Base-by-base conservation (phyloP, 2,329 filamentous ascomycete species). In the Blumeriella jaapii region DNA sequence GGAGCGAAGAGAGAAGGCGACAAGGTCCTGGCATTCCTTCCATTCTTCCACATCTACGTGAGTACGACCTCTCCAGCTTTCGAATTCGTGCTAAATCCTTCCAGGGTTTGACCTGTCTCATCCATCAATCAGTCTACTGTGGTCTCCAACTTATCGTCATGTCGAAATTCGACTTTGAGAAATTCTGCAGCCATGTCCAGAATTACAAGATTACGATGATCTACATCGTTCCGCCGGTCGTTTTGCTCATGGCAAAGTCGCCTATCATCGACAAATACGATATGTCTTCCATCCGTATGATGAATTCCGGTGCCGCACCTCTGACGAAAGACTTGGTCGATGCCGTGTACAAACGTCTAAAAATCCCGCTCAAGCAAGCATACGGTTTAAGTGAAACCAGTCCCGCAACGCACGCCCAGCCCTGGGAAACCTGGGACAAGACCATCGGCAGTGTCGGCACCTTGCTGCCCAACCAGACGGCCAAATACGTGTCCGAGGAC, bases 31-130 rank as follows among this genome's bases (percentile, higher is more conserved):
- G 82, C 82, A 2, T 79, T 93, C 39, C 59, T 94, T 8, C 87
- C 87, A 0, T 91, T 94, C 57, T 94, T 86, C 61, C 86, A 94
- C 55, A 87, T 93, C 44, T 94, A 93, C 53, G 84, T 81, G 59
- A 47, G 71, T 52, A 5, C n/a, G 8, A 16, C 1, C 29, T 14
- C n/a, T 13, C 11, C 13, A 16, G 11, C 2, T 17, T 18, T 14
- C 15, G 4, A 8, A 9, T 9, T 27, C 25, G 15, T 31, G 34
- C 40, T 44, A 30, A 45, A 16, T 11, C 10, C 16, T 11, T 13
- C 2, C n/a, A 55, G 52, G 81, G 81, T 6, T 69, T 93, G 15
- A 82, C 75, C 9, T 79, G 73, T 48, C 69, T 86, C 25, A 65
- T 93, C 20, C 74, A 91, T 42, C 68, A 77, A 51, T 63, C 74